phyloP scores from a whole-genome alignment of 768 basidiomycete species.

The Tephrocybe sp. region DNA sequence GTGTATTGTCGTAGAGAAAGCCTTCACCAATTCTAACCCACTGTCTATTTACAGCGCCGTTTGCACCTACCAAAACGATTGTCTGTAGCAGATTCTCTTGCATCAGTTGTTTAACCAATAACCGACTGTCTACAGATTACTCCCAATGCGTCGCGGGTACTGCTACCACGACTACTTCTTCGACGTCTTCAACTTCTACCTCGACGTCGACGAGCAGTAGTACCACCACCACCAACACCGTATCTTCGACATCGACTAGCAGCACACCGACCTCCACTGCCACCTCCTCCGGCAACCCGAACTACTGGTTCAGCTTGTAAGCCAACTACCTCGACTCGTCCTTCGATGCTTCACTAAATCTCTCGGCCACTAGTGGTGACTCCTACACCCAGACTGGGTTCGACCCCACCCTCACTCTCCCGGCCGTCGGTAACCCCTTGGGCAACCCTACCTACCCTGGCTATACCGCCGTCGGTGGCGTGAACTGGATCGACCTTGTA shows the following conservation, averaged over 20 bases:
- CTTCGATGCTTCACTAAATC: neutral
- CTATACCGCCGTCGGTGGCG: slow-evolving; percentile 52
- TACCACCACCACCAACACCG: neutral
- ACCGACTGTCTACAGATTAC: slow-evolving; percentile 28
- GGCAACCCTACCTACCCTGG: slow-evolving; percentile 58
- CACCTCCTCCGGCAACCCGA: slow-evolving; percentile 23
- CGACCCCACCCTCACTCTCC: slow-evolving; percentile 36
- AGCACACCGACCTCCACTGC: too few species aligned
- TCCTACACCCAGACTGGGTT: slow-evolving; percentile 63
- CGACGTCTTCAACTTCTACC: slow-evolving; percentile 9
- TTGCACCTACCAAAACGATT: slow-evolving; percentile 28
- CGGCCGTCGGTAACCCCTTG: slow-evolving; percentile 46
- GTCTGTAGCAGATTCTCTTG: slow-evolving; percentile 17
- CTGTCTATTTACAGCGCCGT: slow-evolving; percentile 10
- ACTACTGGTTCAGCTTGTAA: slow-evolving; percentile 63
- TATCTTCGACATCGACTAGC: neutral
- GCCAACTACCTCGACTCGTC: slow-evolving; percentile 9
- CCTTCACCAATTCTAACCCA: neutral
- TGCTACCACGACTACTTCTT: slow-evolving; percentile 4
- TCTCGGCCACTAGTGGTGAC: slow-evolving; percentile 51
- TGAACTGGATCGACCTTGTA: slow-evolving; percentile 60
- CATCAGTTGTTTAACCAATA: neutral
- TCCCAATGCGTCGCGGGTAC: slow-evolving; percentile 38
- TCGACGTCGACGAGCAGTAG: slow-evolving; percentile 19
- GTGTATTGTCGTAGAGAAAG: neutral